Percentiles rank a stretch among this genome's conserved stretches.
Evolutionary conservation across 2,329 filamentous ascomycete species (phyloP).

Genomic region (Colletotrichum sp.): DNA sequence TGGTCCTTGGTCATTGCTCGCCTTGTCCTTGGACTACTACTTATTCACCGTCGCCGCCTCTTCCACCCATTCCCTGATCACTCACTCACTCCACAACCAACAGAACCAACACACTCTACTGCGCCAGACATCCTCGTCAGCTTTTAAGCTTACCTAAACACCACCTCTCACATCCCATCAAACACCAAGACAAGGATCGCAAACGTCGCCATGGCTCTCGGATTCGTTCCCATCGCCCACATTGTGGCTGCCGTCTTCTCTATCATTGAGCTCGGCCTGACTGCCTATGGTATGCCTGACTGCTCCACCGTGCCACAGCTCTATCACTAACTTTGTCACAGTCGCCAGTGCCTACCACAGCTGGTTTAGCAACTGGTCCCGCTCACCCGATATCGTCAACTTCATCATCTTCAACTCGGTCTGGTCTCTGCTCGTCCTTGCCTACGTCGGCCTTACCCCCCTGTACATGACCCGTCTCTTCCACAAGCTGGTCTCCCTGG

Average conservation of each 20-base stretch:
- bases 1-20: not conserved
- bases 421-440: constrained; percentile 76
- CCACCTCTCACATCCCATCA: not conserved
- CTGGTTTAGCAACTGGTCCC: constrained; percentile 32
- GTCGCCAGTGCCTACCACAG: constrained; percentile 49
- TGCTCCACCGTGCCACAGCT: not conserved
- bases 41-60: constrained; percentile 11
- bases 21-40: not conserved
- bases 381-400: constrained; percentile 62
- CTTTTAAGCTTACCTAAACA: not conserved
- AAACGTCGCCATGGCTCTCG: constrained; percentile 1
- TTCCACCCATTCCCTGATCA: not conserved
- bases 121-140: not conserved
- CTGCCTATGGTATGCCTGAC: constrained; percentile 67
- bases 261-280: constrained; percentile 77
- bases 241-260: constrained; percentile 70
- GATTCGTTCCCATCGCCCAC: constrained; percentile 43
- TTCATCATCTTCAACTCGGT: constrained; percentile 82
- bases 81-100: not conserved
- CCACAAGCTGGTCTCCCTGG: constrained; percentile 70
- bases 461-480: constrained; percentile 64
- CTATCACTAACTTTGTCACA: constrained; percentile 30
- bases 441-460: constrained; percentile 74
- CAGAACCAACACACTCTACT: not conserved
- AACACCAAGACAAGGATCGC: not conserved